Conservation (phyloP, 2,329 filamentous ascomycete genomes). For the Xylariaceae sp. region DNA sequence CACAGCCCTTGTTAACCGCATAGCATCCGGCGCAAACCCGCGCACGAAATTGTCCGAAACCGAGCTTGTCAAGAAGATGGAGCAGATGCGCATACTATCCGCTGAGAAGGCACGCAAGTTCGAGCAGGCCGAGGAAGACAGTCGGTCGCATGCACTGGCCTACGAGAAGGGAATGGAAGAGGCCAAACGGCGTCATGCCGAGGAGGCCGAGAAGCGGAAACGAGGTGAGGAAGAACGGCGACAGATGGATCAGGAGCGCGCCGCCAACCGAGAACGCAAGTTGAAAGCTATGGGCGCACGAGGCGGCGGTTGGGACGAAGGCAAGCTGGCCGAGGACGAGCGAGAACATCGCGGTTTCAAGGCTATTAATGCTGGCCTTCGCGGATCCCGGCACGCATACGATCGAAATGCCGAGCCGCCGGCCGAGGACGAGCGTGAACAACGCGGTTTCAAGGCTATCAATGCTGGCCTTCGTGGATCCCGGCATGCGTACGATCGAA, state of each 20-base stretch:
- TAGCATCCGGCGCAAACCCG: conserved; percentile 52
- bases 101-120: conserved; percentile 55
- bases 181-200: conserved; percentile 44
- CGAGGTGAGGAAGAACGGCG: conserved; percentile 48
- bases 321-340: conserved; percentile 42
- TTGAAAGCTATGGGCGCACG: conserved; percentile 52
- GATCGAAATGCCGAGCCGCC: conserved; percentile 37
- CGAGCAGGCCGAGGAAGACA: conserved; percentile 52
- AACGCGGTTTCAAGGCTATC: conserved; percentile 36
- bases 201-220: conserved; percentile 47
- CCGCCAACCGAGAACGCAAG: conserved; percentile 55
- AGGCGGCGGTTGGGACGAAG: conserved; percentile 54
- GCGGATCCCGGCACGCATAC: conserved; percentile 34
- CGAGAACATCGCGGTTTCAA: conserved; percentile 39
- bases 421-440: conserved; percentile 38
- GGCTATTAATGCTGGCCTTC: conserved; percentile 35
- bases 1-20: conserved; percentile 37
- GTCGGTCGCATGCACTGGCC: conserved; percentile 49
- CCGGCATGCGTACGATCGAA: conserved; percentile 28
- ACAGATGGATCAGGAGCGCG: conserved; percentile 54
- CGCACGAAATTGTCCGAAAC: conserved; percentile 55
- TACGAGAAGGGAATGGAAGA: conserved; percentile 53
- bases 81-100: conserved; percentile 52
- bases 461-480: conserved; percentile 38
- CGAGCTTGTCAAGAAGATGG: conserved; percentile 55